Conservation (phyloP, 768 basidiomycete genomes). For the Inosperma sp. region DNA sequence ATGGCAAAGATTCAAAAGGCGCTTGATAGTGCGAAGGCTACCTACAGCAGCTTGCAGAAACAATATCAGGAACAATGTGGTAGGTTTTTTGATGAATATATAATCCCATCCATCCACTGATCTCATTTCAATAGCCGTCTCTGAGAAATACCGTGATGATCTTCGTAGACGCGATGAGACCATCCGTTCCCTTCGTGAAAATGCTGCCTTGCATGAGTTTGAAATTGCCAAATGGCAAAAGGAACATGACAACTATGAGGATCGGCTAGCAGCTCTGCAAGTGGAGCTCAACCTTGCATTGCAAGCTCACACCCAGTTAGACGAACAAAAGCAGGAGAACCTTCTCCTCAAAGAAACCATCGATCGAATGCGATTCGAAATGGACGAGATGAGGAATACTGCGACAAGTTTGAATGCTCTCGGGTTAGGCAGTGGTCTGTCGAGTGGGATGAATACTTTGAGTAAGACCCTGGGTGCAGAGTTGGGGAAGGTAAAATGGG, state of each 20-base stretch:
- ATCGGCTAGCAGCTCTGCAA: conserved; percentile 66
- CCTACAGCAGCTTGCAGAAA: conserved; percentile 74
- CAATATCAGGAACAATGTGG: conserved; percentile 88
- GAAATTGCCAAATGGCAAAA: conserved; percentile 63
- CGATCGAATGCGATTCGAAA: conserved; percentile 88
- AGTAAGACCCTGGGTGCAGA: conserved; percentile 78
- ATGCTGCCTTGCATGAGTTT: conserved; percentile 52
- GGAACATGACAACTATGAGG: conserved; percentile 70
- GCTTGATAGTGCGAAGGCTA: conserved; percentile 66
- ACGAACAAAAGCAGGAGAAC: conserved; percentile 95
- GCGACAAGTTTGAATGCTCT: conserved; percentile 20
- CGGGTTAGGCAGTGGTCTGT: conserved; percentile 37
- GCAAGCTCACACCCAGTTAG: conserved; percentile 67
- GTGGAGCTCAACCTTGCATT: conserved; percentile 65
- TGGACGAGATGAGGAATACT: conserved; percentile 80
- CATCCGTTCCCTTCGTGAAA: conserved; percentile 61
- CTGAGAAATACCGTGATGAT: conserved; percentile 73
- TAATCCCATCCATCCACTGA: not conserved
- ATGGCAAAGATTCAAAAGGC: conserved; percentile 69
- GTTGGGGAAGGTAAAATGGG: conserved; percentile 55
- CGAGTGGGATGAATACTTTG: conserved; percentile 52
- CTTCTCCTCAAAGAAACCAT: conserved; percentile 92
- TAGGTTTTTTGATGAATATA: conserved; percentile 32
- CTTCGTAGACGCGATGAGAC: conserved; percentile 73
- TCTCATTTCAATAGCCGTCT: conserved; percentile 45